phyloP scores from a whole-genome alignment of 1,139 yeast species.

The Saccharomyces hybrid region DNA sequence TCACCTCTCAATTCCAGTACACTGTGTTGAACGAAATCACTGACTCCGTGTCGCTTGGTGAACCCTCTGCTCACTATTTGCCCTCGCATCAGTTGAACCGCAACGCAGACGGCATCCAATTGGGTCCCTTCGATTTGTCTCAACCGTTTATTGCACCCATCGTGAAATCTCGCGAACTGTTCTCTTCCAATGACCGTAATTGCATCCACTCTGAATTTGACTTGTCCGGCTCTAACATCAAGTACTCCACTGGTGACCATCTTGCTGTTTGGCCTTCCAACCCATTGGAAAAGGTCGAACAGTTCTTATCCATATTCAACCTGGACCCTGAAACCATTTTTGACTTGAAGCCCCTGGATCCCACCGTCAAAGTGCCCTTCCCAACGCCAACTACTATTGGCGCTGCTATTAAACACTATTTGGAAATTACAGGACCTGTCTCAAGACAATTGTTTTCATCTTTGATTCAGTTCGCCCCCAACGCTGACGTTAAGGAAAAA shows the following conservation, averaged over 20 bases:
- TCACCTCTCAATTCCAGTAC: slow-evolving; percentile 63
- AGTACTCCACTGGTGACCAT: slow-evolving; percentile 93
- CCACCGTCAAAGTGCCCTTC: slow-evolving; percentile 69
- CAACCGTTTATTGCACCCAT: slow-evolving; percentile 82
- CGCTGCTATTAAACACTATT: slow-evolving; percentile 74
- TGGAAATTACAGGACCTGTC: slow-evolving; percentile 88
- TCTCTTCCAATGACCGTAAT: slow-evolving; percentile 49
- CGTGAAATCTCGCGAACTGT: slow-evolving; percentile 55
- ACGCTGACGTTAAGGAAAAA: slow-evolving; percentile 45
- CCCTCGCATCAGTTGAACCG: slow-evolving; percentile 27
- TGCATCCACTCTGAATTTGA: slow-evolving; percentile 92
- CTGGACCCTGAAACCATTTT: slow-evolving; percentile 53
- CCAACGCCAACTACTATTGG: slow-evolving; percentile 90
- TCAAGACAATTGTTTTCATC: slow-evolving; percentile 79
- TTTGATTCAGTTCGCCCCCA: slow-evolving; percentile 80
- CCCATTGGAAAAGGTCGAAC: slow-evolving; percentile 61
- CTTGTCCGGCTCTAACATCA: slow-evolving; percentile 61
- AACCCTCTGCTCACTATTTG: slow-evolving; percentile 62
- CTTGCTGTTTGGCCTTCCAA: slow-evolving; percentile 93
- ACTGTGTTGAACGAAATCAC: slow-evolving; percentile 31
- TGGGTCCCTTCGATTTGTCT: slow-evolving; percentile 76
- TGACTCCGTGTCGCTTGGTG: slow-evolving; percentile 65
- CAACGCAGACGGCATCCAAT: slow-evolving; percentile 30
- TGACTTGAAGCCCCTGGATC: slow-evolving; percentile 62
- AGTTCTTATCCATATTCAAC: slow-evolving; percentile 57